Evolutionary conservation across 331 rosid genomes (phyloP).

Genomic region (Arachis monticola): DNA sequence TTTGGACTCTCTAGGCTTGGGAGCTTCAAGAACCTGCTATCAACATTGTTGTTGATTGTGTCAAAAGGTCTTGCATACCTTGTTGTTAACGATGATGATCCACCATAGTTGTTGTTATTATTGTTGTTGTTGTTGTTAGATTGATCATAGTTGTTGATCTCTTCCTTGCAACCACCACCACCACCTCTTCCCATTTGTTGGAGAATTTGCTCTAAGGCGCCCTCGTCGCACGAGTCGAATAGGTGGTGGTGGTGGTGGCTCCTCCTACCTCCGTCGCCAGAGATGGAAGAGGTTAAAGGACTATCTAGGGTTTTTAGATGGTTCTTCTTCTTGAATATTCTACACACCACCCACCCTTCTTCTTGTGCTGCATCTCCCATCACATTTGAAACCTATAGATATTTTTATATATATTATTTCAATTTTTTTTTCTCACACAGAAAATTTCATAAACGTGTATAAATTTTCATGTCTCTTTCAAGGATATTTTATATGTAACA

Average conservation of each 20-base stretch:
- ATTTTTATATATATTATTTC: too few species aligned
- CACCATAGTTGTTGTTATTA: neutral
- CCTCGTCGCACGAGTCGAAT: constrained; percentile 61
- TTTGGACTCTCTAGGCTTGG: constrained; percentile 75
- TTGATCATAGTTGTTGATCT: constrained; percentile 29
- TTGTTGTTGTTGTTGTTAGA: constrained; percentile 30
- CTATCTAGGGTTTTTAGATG: constrained; percentile 72
- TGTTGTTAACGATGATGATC: constrained; percentile 33
- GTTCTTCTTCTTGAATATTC: constrained; percentile 89
- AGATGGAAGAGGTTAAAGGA: constrained; percentile 47
- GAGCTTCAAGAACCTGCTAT: constrained; percentile 60
- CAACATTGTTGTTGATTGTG: constrained; percentile 7
- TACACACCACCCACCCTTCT: constrained; percentile 94
- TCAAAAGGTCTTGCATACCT: constrained; percentile 40
- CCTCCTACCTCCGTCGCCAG: constrained; percentile 44
- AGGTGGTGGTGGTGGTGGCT: neutral
- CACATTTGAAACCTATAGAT: constrained; percentile 47
- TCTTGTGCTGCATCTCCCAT: constrained; percentile 69
- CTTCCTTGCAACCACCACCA: constrained; percentile 74
- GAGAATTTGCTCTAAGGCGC: constrained; percentile 74
- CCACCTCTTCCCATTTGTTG: constrained; percentile 63
- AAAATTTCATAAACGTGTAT: too few species aligned
- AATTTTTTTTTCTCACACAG: too few species aligned
- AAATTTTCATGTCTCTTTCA: too few species aligned
- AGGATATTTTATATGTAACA: too few species aligned